Evolutionary conservation across 2,329 filamentous ascomycete genomes (phyloP), one percentile per base, ranked within the genome.

Genomic region (Arthrobotrys sphaeroides): DNA sequence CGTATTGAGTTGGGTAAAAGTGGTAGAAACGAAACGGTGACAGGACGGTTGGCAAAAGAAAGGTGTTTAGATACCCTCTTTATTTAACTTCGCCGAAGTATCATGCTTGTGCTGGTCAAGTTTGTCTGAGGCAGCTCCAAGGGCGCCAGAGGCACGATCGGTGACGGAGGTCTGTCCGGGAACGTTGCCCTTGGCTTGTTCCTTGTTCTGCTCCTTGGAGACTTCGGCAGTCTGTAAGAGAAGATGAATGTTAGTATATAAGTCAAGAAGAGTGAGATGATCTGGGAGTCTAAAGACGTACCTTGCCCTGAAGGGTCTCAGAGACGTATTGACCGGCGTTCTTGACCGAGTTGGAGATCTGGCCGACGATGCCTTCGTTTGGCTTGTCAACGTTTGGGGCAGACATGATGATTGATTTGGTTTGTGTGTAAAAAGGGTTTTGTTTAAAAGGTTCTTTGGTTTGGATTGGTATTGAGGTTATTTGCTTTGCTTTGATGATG

Each of bases 151-250:
- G 60, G 33, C 61, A 26, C 73, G 73, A n/a, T 77, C 73, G 26
- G 59, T 2, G 33, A 77, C 3, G 43, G 66, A 55, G 26, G 55
- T 45, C 36, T 77, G 24, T 43, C 73, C 73, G 66, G 73, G 16
- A 49, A 77, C 49, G 59, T 77, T 77, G 49, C 67, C 67, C 73
- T 77, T 77, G 66, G 73, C 73, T 22, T 77, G 65, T 31, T 77
- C 49, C 67, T 77, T 77, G 60, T 77, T 67, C 1, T 10, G 42
- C 33, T 77, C 66, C 73, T 77, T 77, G 42, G 65, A 72, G 38
- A 38, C 73, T 62, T 77, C 73, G 22, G 73, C 28, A n/a, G n/a
- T 6, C 73, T 77, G 28, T 59, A 49, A 6, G 22, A 36, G 31
- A 33, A 33, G n/a, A 55, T 53, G 12, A 13, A 28, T n/a, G 49